Evolutionary conservation across 352 stramenopile genomes (phyloP).

Genomic region (Phytophthora melonis): DNA sequence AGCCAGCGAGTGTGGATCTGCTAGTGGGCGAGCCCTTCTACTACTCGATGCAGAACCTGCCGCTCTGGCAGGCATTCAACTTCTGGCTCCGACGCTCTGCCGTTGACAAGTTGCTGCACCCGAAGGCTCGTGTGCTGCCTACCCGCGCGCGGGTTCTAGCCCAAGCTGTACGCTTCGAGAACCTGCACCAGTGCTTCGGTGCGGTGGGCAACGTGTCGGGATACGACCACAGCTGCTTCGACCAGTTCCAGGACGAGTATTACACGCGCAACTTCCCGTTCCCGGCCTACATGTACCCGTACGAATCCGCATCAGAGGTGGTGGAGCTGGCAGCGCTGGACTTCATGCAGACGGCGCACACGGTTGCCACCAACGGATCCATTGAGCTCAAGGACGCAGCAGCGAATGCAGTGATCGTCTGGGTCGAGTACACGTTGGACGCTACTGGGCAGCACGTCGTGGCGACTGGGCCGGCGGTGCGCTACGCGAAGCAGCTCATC

Average conservation of each 20-base stretch:
- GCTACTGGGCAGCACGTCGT: conserved; percentile 49
- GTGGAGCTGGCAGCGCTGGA: conserved; percentile 62
- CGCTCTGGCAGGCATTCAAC: conserved; percentile 85
- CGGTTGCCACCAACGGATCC: conserved; percentile 18
- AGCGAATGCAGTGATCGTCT: conserved; percentile 77
- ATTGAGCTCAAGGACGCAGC: conserved; percentile 17
- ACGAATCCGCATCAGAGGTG: conserved; percentile 43
- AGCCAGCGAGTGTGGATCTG: conserved; percentile 58
- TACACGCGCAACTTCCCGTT: conserved; percentile 83
- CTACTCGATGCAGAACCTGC: conserved; percentile 90
- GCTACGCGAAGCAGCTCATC: conserved; percentile 82
- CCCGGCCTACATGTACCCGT: conserved; percentile 85
- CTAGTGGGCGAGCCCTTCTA: conserved; percentile 84
- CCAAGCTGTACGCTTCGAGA: conserved; percentile 73
- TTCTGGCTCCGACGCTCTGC: conserved; percentile 81
- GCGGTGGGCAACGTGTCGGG: conserved; percentile 72
- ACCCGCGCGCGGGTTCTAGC: conserved; percentile 58
- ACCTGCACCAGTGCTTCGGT: conserved; percentile 84
- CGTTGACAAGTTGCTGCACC: conserved; percentile 48
- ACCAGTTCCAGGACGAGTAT: conserved; percentile 77
- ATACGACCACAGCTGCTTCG: conserved; percentile 79
- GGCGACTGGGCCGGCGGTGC: conserved; percentile 60
- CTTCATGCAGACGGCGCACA: conserved; percentile 57
- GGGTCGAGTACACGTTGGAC: conserved; percentile 77
- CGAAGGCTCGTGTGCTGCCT: conserved; percentile 59